Conservation (phyloP, 2,329 filamentous ascomycete genomes). For the Aspergillus chevalieri region DNA sequence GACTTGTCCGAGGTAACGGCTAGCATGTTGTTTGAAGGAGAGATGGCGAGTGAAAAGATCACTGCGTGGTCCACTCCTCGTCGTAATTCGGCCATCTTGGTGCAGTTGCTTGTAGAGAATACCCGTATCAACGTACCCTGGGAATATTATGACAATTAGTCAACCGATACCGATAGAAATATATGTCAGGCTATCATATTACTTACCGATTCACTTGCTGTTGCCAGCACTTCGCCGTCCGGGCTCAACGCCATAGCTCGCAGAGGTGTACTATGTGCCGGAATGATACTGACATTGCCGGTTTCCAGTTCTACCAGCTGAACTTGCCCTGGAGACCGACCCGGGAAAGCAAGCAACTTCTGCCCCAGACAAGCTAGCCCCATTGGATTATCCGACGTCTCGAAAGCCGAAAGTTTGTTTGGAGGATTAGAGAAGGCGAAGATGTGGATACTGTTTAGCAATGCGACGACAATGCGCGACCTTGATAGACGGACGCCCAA, state of each 20-base stretch:
- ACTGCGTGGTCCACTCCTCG: constrained; percentile 82
- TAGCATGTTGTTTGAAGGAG: constrained; percentile 69
- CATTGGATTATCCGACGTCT: constrained; percentile 77
- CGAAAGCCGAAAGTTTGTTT: constrained; percentile 65
- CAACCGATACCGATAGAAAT: constrained; percentile 2
- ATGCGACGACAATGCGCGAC: constrained; percentile 69
- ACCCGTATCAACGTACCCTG: constrained; percentile 85
- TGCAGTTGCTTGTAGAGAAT: constrained; percentile 73
- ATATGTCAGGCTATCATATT: neutral
- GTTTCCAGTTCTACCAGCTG: constrained; percentile 75
- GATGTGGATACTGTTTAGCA: constrained; percentile 74
- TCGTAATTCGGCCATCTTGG: constrained; percentile 74
- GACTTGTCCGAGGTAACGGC: constrained; percentile 96
- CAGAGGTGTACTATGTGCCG: constrained; percentile 74
- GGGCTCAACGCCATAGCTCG: constrained; percentile 72
- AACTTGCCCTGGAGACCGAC: constrained; percentile 80
- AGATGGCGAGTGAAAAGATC: constrained; percentile 84
- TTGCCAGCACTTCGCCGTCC: constrained; percentile 76
- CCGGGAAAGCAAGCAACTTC: constrained; percentile 73
- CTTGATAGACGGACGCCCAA: constrained; percentile 72
- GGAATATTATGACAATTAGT: constrained; percentile 8
- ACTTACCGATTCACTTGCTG: constrained; percentile 71
- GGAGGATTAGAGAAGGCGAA: constrained; percentile 73
- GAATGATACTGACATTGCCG: constrained; percentile 85
- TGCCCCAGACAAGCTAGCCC: constrained; percentile 74